Base-by-base conservation (phyloP, 805 yeast species). In the Saccharomyces paradoxus region DNA sequence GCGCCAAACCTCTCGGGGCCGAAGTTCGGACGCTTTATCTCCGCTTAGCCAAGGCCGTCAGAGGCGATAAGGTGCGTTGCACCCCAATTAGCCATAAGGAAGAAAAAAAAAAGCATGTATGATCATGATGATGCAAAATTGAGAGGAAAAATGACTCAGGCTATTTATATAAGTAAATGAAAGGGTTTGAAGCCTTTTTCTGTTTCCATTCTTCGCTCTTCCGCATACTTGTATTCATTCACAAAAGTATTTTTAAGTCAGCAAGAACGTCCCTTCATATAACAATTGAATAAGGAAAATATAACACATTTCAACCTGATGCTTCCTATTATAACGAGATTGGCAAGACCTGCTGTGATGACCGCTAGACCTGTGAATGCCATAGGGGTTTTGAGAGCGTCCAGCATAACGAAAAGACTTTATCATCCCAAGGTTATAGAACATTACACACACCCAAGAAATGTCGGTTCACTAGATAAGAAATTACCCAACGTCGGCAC, bases 361-460 rank as follows among this genome's bases (percentile, higher is more conserved):
- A 12, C 44, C 12, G 13, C 13, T 10, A 37, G 44, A 37, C 44
- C 44, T 17, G 44, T 17, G 24, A 37, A 17, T 10, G 12, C 22
- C 24, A 10, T 21, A 7, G 44, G 44, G 13, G 17, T 37, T 17
- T 17, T 37, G 24, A 37, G 44, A 21, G 44, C 44, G 44, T 37
- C 44, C 4, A 37, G 44, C 22, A 37, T 63, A 48, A 69, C 65
- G 48, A 63, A 63, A 22, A 72, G 80, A 63, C 62, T 69, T n/a
- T 91, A 91, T 68, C 97, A 91, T 66, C 90, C 89, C 56, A 90
- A 89, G 69, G 97, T 92, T 52, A 84, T 92, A 64, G 98, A 92
- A 68, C 99, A 92, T 71, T 92, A 92, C 73, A 83, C 87, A 66
- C 90, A 91, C 74, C 99, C 99, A 55, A 82, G 98, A 72, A 92